Base-by-base conservation (phyloP, 2,329 filamentous ascomycete species). In the Dactylonectria macrodidyma region DNA sequence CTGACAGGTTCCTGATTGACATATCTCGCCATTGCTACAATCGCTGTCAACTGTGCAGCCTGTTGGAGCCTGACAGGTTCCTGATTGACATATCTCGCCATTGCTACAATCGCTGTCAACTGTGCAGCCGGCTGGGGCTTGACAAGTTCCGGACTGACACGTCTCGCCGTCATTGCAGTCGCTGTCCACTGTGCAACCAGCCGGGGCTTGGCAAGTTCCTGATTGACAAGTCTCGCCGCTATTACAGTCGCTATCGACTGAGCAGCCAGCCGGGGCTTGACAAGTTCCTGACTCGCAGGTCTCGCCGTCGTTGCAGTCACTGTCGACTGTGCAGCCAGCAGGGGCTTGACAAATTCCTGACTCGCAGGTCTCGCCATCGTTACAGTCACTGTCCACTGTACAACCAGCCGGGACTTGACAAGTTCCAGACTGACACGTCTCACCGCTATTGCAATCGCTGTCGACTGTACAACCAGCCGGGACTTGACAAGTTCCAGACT, bases 191-290 rank as follows among this genome's bases (percentile, higher is more conserved):
- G 41, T 44, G 16, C 41, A 44, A 38, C 10, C 12, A 3, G 36
- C 9, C 8, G 41, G 16, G 8, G 41, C 6, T n/a, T 2, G 7
- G 3, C 41, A 44, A 2, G 41, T 7, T 19, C 41, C 41, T 2
- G 12, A 16, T 16, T 34, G 47, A 24, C 65, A 67, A 3, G 50
- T 30, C 10, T 67, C 54, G 1, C 24, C 34, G 9, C 24, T 59
- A 9, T 50, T 14, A 11, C 60, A 66, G 22, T 66, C 50, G 16
- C n/a, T 61, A n/a, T 50, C 36, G 5, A 30, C 38, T 14, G 58
- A 52, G 52, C 63, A 66, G 24, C 30, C 41, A 3, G 50, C 19
- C 50, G 47, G 55, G 22, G 38, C 4, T 30, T 30, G 26, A 2
- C 26, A 30, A 16, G 24, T 7, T 16, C 24, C 47, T 30, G 16